phyloP scores from a whole-genome alignment of 768 basidiomycete species.

The Tephrocybe rancida region DNA sequence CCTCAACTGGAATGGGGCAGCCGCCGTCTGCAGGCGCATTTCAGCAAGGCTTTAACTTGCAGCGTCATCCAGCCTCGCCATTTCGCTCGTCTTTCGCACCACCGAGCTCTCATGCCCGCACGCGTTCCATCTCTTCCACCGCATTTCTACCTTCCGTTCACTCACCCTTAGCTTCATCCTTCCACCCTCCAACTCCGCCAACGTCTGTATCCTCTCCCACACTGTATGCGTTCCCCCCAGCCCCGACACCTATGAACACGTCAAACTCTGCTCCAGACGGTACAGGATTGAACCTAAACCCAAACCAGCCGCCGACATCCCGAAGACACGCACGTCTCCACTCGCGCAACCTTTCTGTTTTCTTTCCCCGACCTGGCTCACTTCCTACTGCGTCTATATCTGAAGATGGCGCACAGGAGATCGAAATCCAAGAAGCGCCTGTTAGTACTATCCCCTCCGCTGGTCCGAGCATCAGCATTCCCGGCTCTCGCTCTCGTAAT shows the following conservation, averaged over 20 bases:
- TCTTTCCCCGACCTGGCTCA: slow-evolving; percentile 83
- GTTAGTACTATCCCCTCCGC: slow-evolving; percentile 49
- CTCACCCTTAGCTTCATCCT: slow-evolving; percentile 49
- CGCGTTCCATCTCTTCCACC: slow-evolving; percentile 48
- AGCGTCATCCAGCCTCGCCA: slow-evolving; percentile 27
- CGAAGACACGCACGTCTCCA: slow-evolving; percentile 75
- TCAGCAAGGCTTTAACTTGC: slow-evolving; percentile 27
- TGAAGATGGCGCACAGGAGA: slow-evolving; percentile 66
- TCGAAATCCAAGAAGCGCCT: slow-evolving; percentile 49
- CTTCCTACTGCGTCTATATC: slow-evolving; percentile 61
- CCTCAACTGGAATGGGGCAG: slow-evolving; percentile 23
- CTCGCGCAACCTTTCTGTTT: slow-evolving; percentile 89
- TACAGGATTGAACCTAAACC: slow-evolving; percentile 13
- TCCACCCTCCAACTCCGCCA: slow-evolving; percentile 13
- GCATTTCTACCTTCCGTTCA: slow-evolving; percentile 51
- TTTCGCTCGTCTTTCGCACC: slow-evolving; percentile 32
- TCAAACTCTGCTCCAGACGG: slow-evolving; percentile 27
- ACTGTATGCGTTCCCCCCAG: slow-evolving; percentile 15
- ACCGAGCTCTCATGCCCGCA: slow-evolving; percentile 39
- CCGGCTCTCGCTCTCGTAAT: slow-evolving; percentile 33
- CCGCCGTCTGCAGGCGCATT: slow-evolving; percentile 32
- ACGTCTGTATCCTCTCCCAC: slow-evolving; percentile 22
- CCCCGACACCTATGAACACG: slow-evolving; percentile 12
- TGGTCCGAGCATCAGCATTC: slow-evolving; percentile 38
- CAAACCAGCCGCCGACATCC: slow-evolving; percentile 4